A percentile compares a stretch with the other conserved stretches of the same genome.
Evolutionary conservation across 1,139 yeast genomes (phyloP).

Genomic region (Debaryomycetaceae sp.): DNA sequence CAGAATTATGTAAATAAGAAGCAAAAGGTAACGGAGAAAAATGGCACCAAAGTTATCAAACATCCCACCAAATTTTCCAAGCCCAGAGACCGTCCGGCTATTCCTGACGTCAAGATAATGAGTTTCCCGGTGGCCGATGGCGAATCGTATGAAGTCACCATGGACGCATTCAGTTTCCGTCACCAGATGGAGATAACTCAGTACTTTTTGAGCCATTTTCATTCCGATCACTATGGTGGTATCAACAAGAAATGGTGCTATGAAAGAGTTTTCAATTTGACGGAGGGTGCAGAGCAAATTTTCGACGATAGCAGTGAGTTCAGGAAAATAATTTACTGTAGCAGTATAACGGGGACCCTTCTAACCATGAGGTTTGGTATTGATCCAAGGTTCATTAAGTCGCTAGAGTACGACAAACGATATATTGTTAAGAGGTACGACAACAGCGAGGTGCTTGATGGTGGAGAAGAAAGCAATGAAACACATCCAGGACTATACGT

Average conservation of each 20-base stretch:
- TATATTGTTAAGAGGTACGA: slow-evolving; percentile 23
- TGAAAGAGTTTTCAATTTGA: slow-evolving; percentile 32
- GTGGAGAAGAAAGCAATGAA: slow-evolving; percentile 11
- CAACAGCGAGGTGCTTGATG: slow-evolving; percentile 9
- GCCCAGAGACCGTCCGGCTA: slow-evolving; percentile 33
- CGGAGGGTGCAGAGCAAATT: slow-evolving; percentile 12
- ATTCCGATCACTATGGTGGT: slow-evolving; percentile 92
- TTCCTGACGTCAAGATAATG: slow-evolving; percentile 56
- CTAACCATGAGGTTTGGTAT: slow-evolving; percentile 54
- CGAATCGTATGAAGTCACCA: slow-evolving; percentile 39
- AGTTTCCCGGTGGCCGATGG: slow-evolving; percentile 29
- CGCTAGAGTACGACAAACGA: slow-evolving; percentile 42
- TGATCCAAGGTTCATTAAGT: slow-evolving; percentile 47
- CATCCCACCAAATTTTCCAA: slow-evolving; percentile 19
- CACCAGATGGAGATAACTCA: slow-evolving; percentile 42
- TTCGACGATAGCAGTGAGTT: slow-evolving; percentile 41
- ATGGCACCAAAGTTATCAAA: slow-evolving; percentile 13
- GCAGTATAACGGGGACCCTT: slow-evolving; percentile 62
- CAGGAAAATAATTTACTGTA: slow-evolving; percentile 56
- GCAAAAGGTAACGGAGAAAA: slow-evolving; percentile 15
- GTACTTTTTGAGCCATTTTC: slow-evolving; percentile 79
- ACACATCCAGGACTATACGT: slow-evolving; percentile 51
- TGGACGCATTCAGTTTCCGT: slow-evolving; percentile 66
- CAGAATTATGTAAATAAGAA: slow-evolving; percentile 7
- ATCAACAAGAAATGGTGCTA: slow-evolving; percentile 69